Conservation (phyloP, 441 rosid species). For the Gossypium davidsonii region DNA sequence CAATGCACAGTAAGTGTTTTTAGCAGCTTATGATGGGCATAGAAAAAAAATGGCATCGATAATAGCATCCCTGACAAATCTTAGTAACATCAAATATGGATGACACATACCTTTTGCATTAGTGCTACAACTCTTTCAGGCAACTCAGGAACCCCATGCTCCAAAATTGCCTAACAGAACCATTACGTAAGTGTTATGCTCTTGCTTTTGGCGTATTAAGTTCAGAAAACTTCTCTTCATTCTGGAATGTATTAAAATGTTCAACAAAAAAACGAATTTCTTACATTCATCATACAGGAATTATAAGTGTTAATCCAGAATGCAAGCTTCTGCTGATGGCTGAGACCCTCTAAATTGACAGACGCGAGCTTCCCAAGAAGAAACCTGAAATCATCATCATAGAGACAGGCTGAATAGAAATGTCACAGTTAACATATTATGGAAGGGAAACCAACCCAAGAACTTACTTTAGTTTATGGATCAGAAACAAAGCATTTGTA, state of each 20-base stretch:
- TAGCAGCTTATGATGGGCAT: neutral
- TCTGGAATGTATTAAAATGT: neutral
- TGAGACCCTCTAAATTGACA: conserved; percentile 58
- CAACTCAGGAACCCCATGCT: conserved; percentile 61
- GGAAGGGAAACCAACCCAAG: neutral
- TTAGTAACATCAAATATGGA: neutral
- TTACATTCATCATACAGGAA: conserved; percentile 76
- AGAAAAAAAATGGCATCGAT: neutral
- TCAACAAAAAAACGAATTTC: conserved; percentile 13
- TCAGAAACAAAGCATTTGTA: conserved; percentile 44
- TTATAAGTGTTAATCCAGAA: conserved; percentile 88
- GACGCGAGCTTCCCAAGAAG: conserved; percentile 63
- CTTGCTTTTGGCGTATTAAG: neutral
- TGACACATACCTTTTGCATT: conserved; percentile 64
- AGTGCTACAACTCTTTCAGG: conserved; percentile 69
- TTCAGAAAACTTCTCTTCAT: neutral
- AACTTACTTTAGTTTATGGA: conserved; percentile 66
- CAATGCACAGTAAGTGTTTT: neutral
- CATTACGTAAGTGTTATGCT: conserved; percentile 9
- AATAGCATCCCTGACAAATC: neutral
- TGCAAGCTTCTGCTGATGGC: conserved; percentile 88
- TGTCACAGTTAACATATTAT: neutral
- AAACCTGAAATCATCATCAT: conserved; percentile 35
- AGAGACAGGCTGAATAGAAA: conserved; percentile 5
- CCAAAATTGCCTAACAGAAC: conserved; percentile 52